Evolutionary conservation across 495 filamentous ascomycete genomes (phyloP).

Genomic region (Bryoglossum gracile): DNA sequence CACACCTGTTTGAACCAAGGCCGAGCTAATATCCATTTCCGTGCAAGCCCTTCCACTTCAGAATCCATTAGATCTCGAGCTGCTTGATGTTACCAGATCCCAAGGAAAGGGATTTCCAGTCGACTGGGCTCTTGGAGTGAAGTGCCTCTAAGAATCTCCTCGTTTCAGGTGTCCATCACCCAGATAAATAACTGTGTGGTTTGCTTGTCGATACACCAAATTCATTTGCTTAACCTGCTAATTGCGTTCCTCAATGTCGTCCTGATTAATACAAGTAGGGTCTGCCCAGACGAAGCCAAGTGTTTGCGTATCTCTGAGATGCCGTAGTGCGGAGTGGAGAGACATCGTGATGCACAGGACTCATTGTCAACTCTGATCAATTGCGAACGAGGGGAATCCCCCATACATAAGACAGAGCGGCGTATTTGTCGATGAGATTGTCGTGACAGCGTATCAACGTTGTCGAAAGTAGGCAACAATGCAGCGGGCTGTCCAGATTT

Average conservation of each 20-base stretch:
- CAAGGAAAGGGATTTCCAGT: not conserved
- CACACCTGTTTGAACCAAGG: constrained; percentile 2
- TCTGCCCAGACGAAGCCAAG: not conserved
- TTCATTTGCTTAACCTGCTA: not conserved
- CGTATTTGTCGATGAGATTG: not conserved
- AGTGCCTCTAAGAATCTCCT: not conserved
- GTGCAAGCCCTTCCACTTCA: not conserved
- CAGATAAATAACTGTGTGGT: not conserved
- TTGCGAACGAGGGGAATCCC: not conserved
- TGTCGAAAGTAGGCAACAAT: not conserved
- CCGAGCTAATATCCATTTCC: not conserved
- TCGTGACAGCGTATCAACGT: not conserved
- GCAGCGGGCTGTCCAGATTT: not conserved
- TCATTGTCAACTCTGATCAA: not conserved
- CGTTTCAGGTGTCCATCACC: constrained; percentile 1
- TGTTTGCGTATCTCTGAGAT: not conserved
- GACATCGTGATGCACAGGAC: not conserved
- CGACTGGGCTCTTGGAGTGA: not conserved
- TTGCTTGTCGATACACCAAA: not conserved
- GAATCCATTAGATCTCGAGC: not conserved
- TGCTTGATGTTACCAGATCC: not conserved
- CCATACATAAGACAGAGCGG: not conserved
- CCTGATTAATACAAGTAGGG: not conserved
- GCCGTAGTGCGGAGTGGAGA: not conserved
- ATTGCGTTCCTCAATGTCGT: not conserved